Evolutionary conservation across 2,329 filamentous ascomycete genomes (phyloP).

Genomic region (Ambrosiella xylebori): DNA sequence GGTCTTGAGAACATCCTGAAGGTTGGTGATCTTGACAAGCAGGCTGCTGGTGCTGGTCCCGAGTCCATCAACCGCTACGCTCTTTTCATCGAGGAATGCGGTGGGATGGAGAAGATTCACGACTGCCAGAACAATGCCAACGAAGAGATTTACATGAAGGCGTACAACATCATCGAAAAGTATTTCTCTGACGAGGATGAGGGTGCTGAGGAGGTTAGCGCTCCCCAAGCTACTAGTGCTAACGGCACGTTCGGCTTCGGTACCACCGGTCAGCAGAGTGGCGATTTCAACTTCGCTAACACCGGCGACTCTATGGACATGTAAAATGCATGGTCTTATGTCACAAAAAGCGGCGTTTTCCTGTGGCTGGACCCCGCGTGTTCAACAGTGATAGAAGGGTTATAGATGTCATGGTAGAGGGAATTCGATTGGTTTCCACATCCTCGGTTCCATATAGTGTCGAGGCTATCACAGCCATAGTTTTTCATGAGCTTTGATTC

Average conservation of each 20-base stretch:
- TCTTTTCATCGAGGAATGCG: conserved; percentile 94
- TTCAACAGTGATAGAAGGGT: neutral
- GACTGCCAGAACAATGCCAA: conserved; percentile 99
- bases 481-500: neutral
- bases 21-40: conserved; percentile 97
- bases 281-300: conserved; percentile 88
- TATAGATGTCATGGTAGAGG: neutral
- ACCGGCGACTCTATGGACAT: conserved; percentile 48
- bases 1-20: conserved; percentile 98
- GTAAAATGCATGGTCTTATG: conserved; percentile 23
- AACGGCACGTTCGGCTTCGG: conserved; percentile 71
- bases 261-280: conserved; percentile 47
- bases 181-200: conserved; percentile 99
- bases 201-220: conserved; percentile 57
- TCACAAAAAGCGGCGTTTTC: conserved; percentile 1
- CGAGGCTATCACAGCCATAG: too few species aligned
- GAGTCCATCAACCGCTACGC: conserved; percentile 91
- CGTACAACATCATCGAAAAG: conserved; percentile 99
- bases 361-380: neutral
- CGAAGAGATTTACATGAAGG: conserved; percentile 99
- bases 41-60: conserved; percentile 55
- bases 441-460: too few species aligned
- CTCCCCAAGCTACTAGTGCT: conserved; percentile 50
- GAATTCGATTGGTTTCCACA: too few species aligned
- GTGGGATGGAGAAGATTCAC: conserved; percentile 99